phyloP scores from a whole-genome alignment of 73 alveolate species.

The Strombidium stylifer region DNA sequence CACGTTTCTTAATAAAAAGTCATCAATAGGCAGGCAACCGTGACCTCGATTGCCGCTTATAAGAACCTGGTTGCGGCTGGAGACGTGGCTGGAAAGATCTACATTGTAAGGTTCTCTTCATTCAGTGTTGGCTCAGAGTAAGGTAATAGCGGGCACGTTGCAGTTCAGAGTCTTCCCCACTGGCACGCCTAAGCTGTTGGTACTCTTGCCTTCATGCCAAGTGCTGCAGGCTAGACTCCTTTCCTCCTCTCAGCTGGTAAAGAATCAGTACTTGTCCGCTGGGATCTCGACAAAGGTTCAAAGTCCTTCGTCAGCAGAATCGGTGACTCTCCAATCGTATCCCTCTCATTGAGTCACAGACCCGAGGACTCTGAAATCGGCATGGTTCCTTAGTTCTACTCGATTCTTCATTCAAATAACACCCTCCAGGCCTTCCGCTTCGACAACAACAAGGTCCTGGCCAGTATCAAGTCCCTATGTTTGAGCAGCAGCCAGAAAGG shows the following conservation, averaged over 20 bases:
- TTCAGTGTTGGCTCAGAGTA: neutral
- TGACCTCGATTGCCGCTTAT: neutral
- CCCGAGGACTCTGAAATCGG: no score
- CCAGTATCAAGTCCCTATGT: neutral
- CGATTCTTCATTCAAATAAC: neutral
- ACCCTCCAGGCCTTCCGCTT: slow-evolving; percentile 2
- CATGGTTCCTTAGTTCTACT: neutral
- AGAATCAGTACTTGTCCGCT: slow-evolving; percentile 49
- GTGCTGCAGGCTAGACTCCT: no score
- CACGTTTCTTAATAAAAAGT: no score
- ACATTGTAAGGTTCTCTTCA: slow-evolving; percentile 14
- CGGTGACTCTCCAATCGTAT: slow-evolving; percentile 9
- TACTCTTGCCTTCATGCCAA: slow-evolving; percentile 14
- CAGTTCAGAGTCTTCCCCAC: slow-evolving; percentile 27
- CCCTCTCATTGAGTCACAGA: no score
- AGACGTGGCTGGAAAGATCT: slow-evolving; percentile 45
- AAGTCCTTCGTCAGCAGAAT: slow-evolving; percentile 54
- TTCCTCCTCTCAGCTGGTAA: slow-evolving; percentile 37
- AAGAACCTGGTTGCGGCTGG: slow-evolving; percentile 10
- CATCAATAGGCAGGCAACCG: no score
- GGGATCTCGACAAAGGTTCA: slow-evolving; percentile 45
- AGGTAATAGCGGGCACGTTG: no score
- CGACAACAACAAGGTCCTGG: slow-evolving; percentile 23
- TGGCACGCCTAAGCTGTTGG: slow-evolving; percentile 49
- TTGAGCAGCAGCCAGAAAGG: no score